Base-by-base conservation (phyloP, 176 grass and related monocot species). In the Ampelocalamus luodianensis region DNA sequence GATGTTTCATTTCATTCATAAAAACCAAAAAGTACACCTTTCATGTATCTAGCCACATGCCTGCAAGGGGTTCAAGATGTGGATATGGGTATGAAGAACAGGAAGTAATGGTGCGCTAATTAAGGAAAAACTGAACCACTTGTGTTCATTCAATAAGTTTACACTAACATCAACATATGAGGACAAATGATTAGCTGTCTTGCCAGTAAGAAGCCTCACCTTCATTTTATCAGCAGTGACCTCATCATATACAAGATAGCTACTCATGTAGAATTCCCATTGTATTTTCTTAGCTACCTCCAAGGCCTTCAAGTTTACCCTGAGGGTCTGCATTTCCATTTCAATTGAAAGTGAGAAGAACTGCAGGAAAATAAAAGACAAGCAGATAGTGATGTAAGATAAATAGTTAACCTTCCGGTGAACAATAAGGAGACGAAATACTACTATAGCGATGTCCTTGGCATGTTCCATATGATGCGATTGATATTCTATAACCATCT, bases 381-480 rank as follows among this genome's bases (percentile, higher is more conserved):
- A 79, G 49, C 36, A 80, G 61, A 32, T 24, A 77, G 27, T 36
- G 46, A 45, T 77, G 69, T 20, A 72, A 78, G 68, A 77, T 29
- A 77, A 60, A 18, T 50, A 78, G 24, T 17, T 65, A 77, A 89
- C 96, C 96, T 93, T 95, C 58, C 87, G 86, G 79, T 85, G 85
- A 95, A 95, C 81, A 93, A 95, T 76, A 87, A 98, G 89, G 26
- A 93, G 89, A 87, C 71, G 80, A 88, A 93, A 95, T 79, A 98
- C 77, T 84, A 88, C 46, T 51, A 11, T 38, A 67, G 93, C 91
- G 15, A 98, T 82, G 74, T 98, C 93, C 65, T 90, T 98, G 68
- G 80, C 82, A 82, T 83, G 88, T 76, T 86, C 76, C 56, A 72
- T 13, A 18, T 92, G 85, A 84, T 93, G 79, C 14, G 62, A 89